Base-by-base conservation (phyloP, 2,329 filamentous ascomycete species). In the Sporothrix euskadiensis region DNA sequence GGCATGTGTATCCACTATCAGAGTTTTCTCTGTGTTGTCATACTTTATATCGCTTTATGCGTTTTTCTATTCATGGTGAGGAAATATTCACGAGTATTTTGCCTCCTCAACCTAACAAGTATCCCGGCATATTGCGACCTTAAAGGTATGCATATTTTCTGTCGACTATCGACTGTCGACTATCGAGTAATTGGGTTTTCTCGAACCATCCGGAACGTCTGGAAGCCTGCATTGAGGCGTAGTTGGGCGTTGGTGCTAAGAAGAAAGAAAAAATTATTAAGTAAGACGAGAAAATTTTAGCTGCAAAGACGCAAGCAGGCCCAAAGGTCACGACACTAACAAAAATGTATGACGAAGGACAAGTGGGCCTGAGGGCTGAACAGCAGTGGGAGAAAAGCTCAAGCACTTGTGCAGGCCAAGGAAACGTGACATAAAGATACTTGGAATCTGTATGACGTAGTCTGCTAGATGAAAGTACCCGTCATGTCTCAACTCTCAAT, bases 21-120 rank as follows among this genome's bases (percentile, higher is more conserved):
- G 65, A 68, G 26, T 68, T 68, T 68, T 68, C 44, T 35, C 30
- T 22, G 61, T 66, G 26, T 3, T 47, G 39, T 66, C 14, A 16
- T 30, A 39, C 49, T 54, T 14, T 65, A 35, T 44, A 52, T 68
- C 16, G 63, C 44, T 68, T 68, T 68, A 49, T 52, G 65, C 65
- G 44, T 52, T 68, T 66, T 66, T 54, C 52, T 54, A n/a, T 16
- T 14, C 26, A 10, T 35, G 3, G 35, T 35, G 35, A 35, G 35
- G 8, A 35, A 35, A 35, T 35, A 35, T 35, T 8, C 2, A 26
- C 26, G 26, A 26, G 26, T 35, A 35, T 35, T 54, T 68, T 22
- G 39, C 39, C 61, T 47, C 32, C 26, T 19, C 61, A 14, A 22
- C 65, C 22, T 26, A 26, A 2, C 4, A 56, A 56, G 22, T 12